A percentile compares a stretch with the other conserved stretches of the same genome.
Conservation (phyloP, 164 flowering plant genomes). For the Nymphaea colorata region DNA sequence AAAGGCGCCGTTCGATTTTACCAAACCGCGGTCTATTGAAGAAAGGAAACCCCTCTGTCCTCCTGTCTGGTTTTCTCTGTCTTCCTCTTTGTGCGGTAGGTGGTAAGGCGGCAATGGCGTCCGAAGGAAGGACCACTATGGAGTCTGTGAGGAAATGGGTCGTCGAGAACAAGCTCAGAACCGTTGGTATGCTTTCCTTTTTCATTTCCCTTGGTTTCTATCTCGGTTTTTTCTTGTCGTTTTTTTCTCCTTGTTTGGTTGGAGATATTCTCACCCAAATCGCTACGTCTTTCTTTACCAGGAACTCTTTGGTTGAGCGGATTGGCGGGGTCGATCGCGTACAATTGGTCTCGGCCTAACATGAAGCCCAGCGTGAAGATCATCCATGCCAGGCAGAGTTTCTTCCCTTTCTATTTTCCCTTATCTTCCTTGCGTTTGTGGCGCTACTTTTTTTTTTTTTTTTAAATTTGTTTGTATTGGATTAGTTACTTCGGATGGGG, state of each 20-base stretch:
- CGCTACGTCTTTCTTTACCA: constrained; percentile 4
- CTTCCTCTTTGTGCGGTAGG: no score
- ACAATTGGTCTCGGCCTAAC: constrained; percentile 82
- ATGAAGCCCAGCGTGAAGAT: constrained; percentile 90
- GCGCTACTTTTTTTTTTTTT: no score
- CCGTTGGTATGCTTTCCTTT: constrained; percentile 45
- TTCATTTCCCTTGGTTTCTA: neutral
- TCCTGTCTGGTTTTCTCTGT: no score
- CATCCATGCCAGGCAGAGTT: constrained; percentile 72
- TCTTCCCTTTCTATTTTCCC: neutral
- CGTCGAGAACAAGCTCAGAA: constrained; percentile 72
- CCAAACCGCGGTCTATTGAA: no score
- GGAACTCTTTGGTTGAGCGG: constrained; percentile 80
- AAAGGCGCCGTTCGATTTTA: no score
- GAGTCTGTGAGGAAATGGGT: constrained; percentile 56
- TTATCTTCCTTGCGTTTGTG: constrained; percentile 1
- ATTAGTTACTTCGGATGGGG: no score
- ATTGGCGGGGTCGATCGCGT: constrained; percentile 70
- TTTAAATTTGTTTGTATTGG: no score
- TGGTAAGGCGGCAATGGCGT: neutral
- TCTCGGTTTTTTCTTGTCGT: neutral
- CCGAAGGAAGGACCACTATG: constrained; percentile 16
- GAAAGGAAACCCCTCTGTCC: no score
- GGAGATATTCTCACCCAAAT: neutral
- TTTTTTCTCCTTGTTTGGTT: neutral